Conservation (phyloP, 176 grass and related monocot genomes). For the Alopecurus myosuroides region DNA sequence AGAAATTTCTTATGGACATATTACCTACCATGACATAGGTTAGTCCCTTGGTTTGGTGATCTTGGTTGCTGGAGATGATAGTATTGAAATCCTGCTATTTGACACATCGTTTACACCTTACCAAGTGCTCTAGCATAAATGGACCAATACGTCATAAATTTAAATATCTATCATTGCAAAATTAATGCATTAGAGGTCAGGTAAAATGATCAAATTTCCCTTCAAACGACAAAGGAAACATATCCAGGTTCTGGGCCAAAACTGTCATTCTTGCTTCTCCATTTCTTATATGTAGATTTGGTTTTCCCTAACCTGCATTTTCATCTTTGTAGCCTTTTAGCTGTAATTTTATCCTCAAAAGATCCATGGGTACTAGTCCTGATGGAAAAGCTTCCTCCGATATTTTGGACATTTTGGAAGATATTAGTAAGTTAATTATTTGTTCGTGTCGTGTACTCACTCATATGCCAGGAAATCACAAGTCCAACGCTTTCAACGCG, state of each 20-base stretch:
- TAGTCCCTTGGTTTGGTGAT: constrained; percentile 2
- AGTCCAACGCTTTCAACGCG: no score
- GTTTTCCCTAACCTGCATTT: background rate
- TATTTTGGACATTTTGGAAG: no score
- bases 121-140: constrained; percentile 68
- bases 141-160: constrained; percentile 65
- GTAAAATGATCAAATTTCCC: constrained; percentile 63
- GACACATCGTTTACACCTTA: constrained; percentile 2
- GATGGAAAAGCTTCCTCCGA: constrained; percentile 87
- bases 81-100: background rate
- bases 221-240: constrained; percentile 67
- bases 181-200: constrained; percentile 76
- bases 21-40: constrained; percentile 79
- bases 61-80: background rate
- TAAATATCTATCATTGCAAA: constrained; percentile 66
- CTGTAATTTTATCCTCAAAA: constrained; percentile 78
- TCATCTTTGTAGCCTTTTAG: constrained; percentile 56
- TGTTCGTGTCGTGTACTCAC: no score
- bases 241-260: constrained; percentile 58
- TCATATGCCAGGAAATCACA: no score
- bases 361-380: constrained; percentile 67
- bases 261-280: background rate
- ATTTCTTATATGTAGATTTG: background rate
- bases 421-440: no score
- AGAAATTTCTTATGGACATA: constrained; percentile 78